Base-by-base conservation (phyloP, 495 filamentous ascomycete species). In the Penicillium argentinense region DNA sequence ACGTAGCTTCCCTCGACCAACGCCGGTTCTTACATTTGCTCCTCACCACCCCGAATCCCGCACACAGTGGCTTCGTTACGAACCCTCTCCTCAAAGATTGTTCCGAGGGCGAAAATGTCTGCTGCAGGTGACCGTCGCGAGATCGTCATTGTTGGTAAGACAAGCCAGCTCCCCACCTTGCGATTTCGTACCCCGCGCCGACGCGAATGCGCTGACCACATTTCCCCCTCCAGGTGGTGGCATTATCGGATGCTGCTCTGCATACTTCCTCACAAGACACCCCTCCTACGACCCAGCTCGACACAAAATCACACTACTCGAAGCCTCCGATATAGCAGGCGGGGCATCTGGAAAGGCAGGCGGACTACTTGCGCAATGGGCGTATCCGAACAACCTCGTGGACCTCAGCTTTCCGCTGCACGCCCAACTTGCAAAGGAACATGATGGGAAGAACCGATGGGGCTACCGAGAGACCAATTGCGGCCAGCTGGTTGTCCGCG, bases 311-410 rank as follows among this genome's bases (percentile, higher is more conserved):
- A 96, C 87, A 9, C 81, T 98, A 24, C 75, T 98, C 49, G 93
- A 98, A 76, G 91, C 93, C 1, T 83, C 83, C 11, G 78, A 86
- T 29, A 88, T 97, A 51, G 93, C 93, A 12, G 86, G 91, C 9
- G 92, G 87, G 18, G 93, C 93, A 29, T 96, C 90, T 18, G 93
- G 93, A 6, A 98, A 98, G 73, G 93, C 93, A 1, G 93, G 93
- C 4, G 93, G 93, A 1, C 77, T 98, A 9, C 73, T 98, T 13
- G 93, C 84, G 1, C 75, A 91, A 29, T 98, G 93, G 93, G 93
- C 93, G 9, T 96, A 97, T 58, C 93, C 93, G 1, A 76, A 65
- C 51, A 86, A 78, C 56, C 80, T 98, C 45, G 93, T 97, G 1
- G 88, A 89, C 2, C 72, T 98, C 42, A 93, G 87, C 50, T 98